phyloP scores from a whole-genome alignment of 768 basidiomycete species.

The Russula vinacea region DNA sequence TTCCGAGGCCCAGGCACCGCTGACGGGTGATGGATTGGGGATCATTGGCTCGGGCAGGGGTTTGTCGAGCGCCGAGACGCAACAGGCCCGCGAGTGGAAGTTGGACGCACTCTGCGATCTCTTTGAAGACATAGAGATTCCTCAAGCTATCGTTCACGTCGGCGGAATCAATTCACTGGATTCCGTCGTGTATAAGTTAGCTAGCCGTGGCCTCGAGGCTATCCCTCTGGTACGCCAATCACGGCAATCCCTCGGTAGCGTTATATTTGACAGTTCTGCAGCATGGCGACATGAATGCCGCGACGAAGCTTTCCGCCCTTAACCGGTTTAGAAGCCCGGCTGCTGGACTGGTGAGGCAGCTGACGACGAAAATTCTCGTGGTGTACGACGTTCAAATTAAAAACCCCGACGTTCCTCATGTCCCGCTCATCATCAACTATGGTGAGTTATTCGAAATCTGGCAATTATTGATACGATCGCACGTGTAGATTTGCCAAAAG shows the following conservation, averaged over 20 bases:
- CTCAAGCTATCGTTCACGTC: conserved; percentile 82
- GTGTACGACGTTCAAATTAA: conserved; percentile 95
- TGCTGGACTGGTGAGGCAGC: conserved; percentile 59
- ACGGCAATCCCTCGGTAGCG: conserved; percentile 15
- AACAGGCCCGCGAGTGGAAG: conserved; percentile 91
- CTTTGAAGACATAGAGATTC: conserved; percentile 80
- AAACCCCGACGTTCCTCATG: conserved; percentile 80
- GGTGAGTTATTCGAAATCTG: conserved; percentile 44
- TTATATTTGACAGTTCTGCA: conserved; percentile 35
- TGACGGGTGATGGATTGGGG: conserved; percentile 62
- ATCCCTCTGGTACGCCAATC: conserved; percentile 68
- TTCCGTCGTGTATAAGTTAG: conserved; percentile 85
- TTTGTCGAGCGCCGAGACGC: conserved; percentile 74
- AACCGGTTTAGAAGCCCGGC: conserved; percentile 73
- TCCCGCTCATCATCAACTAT: conserved; percentile 94
- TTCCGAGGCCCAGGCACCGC: conserved; percentile 47
- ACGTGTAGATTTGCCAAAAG: conserved; percentile 76
- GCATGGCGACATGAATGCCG: conserved; percentile 92
- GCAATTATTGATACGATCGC: not conserved
- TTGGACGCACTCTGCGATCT: conserved; percentile 87
- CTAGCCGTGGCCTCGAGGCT: conserved; percentile 80
- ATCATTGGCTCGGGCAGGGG: conserved; percentile 93
- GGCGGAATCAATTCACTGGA: conserved; percentile 86
- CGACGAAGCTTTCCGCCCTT: conserved; percentile 74
- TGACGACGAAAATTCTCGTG: conserved; percentile 73